Evolutionary conservation across 371 early-diverging fungal species (phyloP), one percentile per base, ranked within the genome.

Genomic region (Lichtheimia ramosa): DNA sequence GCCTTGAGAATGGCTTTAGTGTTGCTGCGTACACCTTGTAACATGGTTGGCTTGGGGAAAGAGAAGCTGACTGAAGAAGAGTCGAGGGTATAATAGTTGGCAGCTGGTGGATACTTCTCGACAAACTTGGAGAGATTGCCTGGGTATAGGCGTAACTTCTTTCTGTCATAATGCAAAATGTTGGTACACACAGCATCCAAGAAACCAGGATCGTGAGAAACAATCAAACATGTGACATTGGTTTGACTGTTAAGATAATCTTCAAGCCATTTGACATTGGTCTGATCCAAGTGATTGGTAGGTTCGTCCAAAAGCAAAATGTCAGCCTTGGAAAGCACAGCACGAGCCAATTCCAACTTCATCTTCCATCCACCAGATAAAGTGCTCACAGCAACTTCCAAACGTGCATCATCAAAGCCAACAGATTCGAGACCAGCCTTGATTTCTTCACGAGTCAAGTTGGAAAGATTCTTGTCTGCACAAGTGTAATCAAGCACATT

Each of bases 131-230:
- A 81, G 27, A 89, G 78, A 68, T 88, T 89, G 54, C 90, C 90
- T 62, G 82, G 80, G 68, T 85, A 87, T 62, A 81, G 69, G 69
- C 83, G 83, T 49, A 86, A 77, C 70, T 90, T 87, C 65, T 84
- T 83, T 73, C 85, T 72, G 61, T 84, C 88, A 62, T 90, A 89
- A 68, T 93, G 93, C 52, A 92, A 71, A 58, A 92, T 92, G 64
- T 92, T 79, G 23, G 90, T 91, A 74, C 90, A 90, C 5, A 90
- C 89, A 42, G 84, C 86, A 80, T 95, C 91, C 62, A 95, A 76
- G 79, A 99, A 89, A 53, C 96, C 89, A 83, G 99, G 95, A 79
- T 99, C 99, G 93, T 99, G 99, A 68, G 94, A 94, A 3, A 99
- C 99, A 61, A 99, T 87, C 25, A 99, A 95, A 51, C 98, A 94